These are phyloP conservation scores for Papiliotrema nemorosa DNA, from an alignment of 1,284 basidiomycete species.

Conservation along the genomic window DNA sequence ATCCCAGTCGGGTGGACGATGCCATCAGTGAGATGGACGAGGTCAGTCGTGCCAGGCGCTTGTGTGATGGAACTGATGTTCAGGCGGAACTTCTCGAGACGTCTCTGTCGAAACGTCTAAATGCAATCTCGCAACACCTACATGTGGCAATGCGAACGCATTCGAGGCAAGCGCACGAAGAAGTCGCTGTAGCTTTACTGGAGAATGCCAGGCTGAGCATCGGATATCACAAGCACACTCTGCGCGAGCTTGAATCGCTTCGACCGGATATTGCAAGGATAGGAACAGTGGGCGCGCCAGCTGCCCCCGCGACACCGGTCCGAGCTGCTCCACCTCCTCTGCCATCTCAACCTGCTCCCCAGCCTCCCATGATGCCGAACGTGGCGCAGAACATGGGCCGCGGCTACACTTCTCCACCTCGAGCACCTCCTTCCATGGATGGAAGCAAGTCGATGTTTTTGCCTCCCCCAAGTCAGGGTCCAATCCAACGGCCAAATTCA, in stretches of 20 bases:
- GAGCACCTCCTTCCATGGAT: conserved; percentile 9
- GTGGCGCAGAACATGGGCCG: conserved; percentile 2
- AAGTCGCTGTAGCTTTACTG: conserved; percentile 77
- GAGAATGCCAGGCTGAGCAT: conserved; percentile 86
- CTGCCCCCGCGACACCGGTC: neutral
- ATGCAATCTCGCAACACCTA: conserved; percentile 86
- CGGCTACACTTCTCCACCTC: conserved; percentile 4
- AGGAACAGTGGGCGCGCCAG: conserved; percentile 7
- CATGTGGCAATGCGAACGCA: conserved; percentile 78
- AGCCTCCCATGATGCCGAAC: neutral
- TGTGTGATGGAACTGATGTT: conserved; percentile 6
- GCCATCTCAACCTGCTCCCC: neutral
- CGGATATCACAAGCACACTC: conserved; percentile 80
- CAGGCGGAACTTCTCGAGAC: conserved; percentile 81
- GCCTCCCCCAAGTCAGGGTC: conserved; percentile 18
- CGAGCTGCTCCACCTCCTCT: neutral
- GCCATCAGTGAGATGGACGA: conserved; percentile 91
- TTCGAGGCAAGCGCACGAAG: conserved; percentile 78
- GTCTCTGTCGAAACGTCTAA: conserved; percentile 70
- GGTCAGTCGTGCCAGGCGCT: conserved; percentile 51
- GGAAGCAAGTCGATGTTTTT: conserved; percentile 41
- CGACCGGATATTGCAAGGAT: conserved; percentile 61
- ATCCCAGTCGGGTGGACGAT: conserved; percentile 81
- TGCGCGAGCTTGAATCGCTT: conserved; percentile 83
- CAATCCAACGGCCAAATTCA: conserved; percentile 13